phyloP scores from a whole-genome alignment of 805 yeast genomes.

The Kluyveromyces nonfermentans region DNA sequence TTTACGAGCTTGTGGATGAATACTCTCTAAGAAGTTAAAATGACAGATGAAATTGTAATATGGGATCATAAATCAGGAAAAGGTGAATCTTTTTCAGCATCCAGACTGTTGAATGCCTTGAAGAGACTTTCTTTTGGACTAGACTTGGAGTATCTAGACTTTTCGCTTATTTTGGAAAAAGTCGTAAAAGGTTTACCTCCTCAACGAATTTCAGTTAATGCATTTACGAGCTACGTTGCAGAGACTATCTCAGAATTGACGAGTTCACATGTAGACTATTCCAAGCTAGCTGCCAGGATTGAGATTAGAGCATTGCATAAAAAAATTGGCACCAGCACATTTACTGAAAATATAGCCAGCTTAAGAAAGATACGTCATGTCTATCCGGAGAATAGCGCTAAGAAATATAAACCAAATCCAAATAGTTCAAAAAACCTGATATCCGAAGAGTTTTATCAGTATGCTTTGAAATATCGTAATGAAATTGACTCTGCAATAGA shows the following conservation, averaged over 20 bases:
- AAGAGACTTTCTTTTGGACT: constrained; percentile 67
- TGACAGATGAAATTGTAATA: constrained; percentile 3
- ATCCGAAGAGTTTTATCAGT: constrained; percentile 50
- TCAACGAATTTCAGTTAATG: constrained; percentile 86
- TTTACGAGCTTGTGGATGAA: neutral
- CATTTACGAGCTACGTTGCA: constrained; percentile 71
- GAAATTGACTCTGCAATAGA: constrained; percentile 61
- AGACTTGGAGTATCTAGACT: constrained; percentile 78
- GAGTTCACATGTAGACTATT: constrained; percentile 94
- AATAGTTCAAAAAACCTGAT: constrained; percentile 32
- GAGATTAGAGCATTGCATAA: constrained; percentile 88
- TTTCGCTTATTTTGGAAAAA: constrained; percentile 84
- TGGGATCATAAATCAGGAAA: constrained; percentile 1
- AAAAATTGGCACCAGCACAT: constrained; percentile 30
- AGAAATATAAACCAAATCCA: constrained; percentile 1
- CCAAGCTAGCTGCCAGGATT: constrained; percentile 84
- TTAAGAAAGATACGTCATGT: constrained; percentile 3
- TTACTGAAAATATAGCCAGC: constrained; percentile 10
- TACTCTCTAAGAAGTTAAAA: neutral
- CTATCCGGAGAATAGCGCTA: neutral
- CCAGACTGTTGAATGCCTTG: constrained; percentile 1
- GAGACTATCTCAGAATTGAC: constrained; percentile 96
- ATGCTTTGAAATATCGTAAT: constrained; percentile 52
- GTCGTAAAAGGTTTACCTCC: constrained; percentile 65
- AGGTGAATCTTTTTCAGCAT: neutral